Conservation (phyloP, 1,284 basidiomycete genomes). For the Abortiporus biennis region DNA sequence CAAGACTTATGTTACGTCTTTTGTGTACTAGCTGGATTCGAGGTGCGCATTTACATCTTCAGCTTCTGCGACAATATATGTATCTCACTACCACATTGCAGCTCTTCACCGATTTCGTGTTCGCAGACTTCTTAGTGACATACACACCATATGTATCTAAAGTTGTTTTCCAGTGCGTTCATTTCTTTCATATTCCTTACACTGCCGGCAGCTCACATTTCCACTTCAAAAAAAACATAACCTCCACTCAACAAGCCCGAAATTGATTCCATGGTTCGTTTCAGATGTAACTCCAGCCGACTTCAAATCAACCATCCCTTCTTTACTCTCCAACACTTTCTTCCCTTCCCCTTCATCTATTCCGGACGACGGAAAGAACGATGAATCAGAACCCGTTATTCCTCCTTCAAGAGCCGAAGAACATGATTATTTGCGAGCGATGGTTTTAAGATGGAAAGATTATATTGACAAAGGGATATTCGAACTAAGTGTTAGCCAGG, state of each 20-base stretch:
- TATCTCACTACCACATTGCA: conserved; percentile 24
- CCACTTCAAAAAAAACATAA: background rate
- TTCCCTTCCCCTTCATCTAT: conserved; percentile 34
- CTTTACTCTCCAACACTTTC: conserved; percentile 55
- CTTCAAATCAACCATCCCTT: conserved; percentile 50
- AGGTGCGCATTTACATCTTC: conserved; percentile 40
- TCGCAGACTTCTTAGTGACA: conserved; percentile 91
- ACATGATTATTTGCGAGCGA: conserved; percentile 41
- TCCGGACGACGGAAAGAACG: no score
- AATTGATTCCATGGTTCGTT: conserved; percentile 91
- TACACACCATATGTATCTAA: conserved; percentile 77
- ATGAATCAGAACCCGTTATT: conserved; percentile 6
- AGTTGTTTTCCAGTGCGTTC: conserved; percentile 83
- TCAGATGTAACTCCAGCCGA: conserved; percentile 84
- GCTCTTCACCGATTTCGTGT: conserved; percentile 91
- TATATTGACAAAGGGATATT: conserved; percentile 73
- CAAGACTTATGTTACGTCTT: background rate
- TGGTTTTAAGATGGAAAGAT: conserved; percentile 70
- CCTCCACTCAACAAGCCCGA: conserved; percentile 64
- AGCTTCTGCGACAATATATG: background rate
- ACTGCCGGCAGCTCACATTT: conserved; percentile 11
- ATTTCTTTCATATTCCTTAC: conserved; percentile 1
- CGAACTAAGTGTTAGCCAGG: conserved; percentile 62
- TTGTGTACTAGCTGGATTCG: conserved; percentile 70
- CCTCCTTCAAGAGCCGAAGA: conserved; percentile 19